Evolutionary conservation across 192 early-diverging fungal species (phyloP).

Genomic region (Coemansia sp.): DNA sequence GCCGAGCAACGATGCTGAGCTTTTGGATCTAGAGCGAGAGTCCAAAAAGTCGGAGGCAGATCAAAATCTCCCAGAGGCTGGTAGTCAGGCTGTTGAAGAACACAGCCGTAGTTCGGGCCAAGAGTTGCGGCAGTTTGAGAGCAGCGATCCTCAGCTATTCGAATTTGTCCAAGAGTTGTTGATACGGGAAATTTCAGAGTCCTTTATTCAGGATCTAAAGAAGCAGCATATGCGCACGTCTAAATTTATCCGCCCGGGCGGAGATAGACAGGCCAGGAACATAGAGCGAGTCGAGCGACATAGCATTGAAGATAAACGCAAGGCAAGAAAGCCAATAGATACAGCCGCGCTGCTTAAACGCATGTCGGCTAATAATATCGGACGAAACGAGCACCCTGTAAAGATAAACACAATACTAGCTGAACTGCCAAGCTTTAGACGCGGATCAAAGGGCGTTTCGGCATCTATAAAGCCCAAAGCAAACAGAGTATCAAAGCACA

Average conservation of each 20-base stretch:
- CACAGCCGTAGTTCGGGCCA: slow-evolving; percentile 12
- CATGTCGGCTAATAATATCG: slow-evolving; percentile 23
- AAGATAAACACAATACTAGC: slow-evolving; percentile 39
- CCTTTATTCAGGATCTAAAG: slow-evolving; percentile 42
- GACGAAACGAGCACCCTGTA: slow-evolving; percentile 11
- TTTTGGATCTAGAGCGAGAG: slow-evolving; percentile 24
- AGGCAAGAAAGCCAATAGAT: slow-evolving; percentile 19
- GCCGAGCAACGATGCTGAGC: slow-evolving; percentile 8
- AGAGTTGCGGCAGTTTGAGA: slow-evolving; percentile 22
- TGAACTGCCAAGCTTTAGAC: slow-evolving; percentile 51
- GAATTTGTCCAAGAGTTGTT: slow-evolving; percentile 37
- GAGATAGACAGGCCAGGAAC: not conserved
- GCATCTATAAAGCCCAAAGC: not conserved
- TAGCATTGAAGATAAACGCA: not conserved
- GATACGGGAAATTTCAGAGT: slow-evolving; percentile 44
- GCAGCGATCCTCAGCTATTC: slow-evolving; percentile 26
- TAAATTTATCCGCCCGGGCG: slow-evolving; percentile 15
- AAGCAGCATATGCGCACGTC: slow-evolving; percentile 24
- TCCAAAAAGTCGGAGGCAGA: not conserved
- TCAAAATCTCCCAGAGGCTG: not conserved
- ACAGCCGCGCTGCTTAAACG: slow-evolving; percentile 39
- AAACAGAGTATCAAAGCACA: not conserved
- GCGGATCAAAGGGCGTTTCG: slow-evolving; percentile 14
- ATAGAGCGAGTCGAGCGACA: not conserved
- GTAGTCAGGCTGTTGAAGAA: not conserved